Evolutionary conservation across 371 early-diverging fungal genomes (phyloP), one percentile per base, ranked within the genome.

Genomic region (Nosema granulosis): DNA sequence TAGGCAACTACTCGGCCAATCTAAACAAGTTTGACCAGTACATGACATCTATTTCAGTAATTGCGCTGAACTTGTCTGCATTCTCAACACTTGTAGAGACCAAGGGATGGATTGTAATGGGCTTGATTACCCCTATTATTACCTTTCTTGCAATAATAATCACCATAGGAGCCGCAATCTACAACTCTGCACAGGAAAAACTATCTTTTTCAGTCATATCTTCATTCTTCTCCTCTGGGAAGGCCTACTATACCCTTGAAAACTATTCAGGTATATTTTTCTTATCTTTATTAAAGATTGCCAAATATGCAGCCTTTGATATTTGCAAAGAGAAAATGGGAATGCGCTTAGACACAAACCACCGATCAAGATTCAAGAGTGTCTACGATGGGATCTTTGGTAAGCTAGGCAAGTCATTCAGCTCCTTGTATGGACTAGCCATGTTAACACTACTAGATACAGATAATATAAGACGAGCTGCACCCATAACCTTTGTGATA

Each of bases 311-410:
- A 0, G 80, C 84, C 31, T 84, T 86, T 78, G 86, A 86, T 68
- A 82, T 86, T 1, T 74, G 80, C 18, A 86, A 86, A 71, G 86
- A 86, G 57, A 77, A 79, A 26, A 80, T 86, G 52, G 75, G 83
- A 24, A 79, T 84, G 71, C 77, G 80, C 54, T 84, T 86, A 28
- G 80, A 83, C 2, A 59, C 70, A 28, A 68, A 57, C 68, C 79
- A 86, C 61, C 61, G 85, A 63, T 76, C 86, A 50, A 77, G 78
- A 52, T 82, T 84, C 43, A 86, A 86, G 75, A 79, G 83, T 57
- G 79, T 86, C 20, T 86, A 83, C 69, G 86, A 86, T 71, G 86
- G 86, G 62, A 81, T 84, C 20, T 84, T 79, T 63, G 81, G 83
- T 66, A 86, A 84, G 68, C 50, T 86, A 52, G 84, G 86, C n/a